Base-by-base conservation (phyloP, 1,284 basidiomycete species). In the Ceratobasidium sp. region DNA sequence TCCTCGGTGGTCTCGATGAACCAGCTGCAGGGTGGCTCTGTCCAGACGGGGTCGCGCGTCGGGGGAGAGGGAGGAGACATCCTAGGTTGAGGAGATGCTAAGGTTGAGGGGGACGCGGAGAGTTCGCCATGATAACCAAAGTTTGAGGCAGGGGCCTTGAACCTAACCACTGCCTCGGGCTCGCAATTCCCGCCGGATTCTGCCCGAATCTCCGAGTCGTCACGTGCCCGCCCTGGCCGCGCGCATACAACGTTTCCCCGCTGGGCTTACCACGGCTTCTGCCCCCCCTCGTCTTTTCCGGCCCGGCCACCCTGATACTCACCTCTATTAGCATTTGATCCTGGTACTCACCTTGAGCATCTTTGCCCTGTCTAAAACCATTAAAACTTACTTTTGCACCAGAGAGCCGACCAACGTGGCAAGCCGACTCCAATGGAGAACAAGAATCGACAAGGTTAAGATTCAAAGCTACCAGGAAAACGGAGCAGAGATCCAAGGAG, bases 1-100 rank as follows among this genome's bases (percentile, higher is more conserved):
- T 98, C 96, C 79, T 93, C 92, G 0, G 96, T 98, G 1, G 93
- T 95, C 81, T 96, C 94, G 84, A 98, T 96, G 89, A 92, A 97
- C 29, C 94, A 94, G 22, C 88, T 90, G 90, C 93, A 96, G 0
- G 94, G 94, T 0, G 94, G 94, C 77, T 91, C 91, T 9, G 89
- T 90, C 91, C 88, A 93, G n/a, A 58, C 53, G 8, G 65, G 65
- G 27, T 66, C 14, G 58, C 58, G 58, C 58, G 58, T 34, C 22
- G 66, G 56, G n/a, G 53, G 62, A 39, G 54, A 58, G 14, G 56
- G 62, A 29, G 74, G 68, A 34, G 78, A 22, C 64, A 66, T 66
- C 24, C n/a, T n/a, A n/a, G 14, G n/a, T n/a, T n/a, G n/a, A n/a
- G n/a, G n/a, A n/a, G n/a, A n/a, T n/a, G n/a, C 3, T 34, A 48